Base-by-base conservation (phyloP, 1,284 basidiomycete species). In the Irpex lacteus region DNA sequence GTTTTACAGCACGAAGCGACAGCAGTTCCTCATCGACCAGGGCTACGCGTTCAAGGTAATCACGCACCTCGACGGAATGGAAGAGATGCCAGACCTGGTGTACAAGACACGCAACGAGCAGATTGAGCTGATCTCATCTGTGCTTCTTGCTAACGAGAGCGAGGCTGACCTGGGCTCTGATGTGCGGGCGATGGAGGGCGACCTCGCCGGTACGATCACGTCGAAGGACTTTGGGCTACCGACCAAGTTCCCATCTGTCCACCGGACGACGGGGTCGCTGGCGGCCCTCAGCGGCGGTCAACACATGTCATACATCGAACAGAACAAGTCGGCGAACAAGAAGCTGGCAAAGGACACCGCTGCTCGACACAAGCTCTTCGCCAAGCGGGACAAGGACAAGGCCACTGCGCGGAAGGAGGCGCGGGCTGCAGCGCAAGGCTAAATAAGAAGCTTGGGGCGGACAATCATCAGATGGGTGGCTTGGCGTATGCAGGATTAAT, bases 41-140 rank as follows among this genome's bases (percentile, higher is more conserved):
- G 96, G 96, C 0, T 99, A 99, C 78, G 94, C 96, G 1, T 99
- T 99, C 87, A 98, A 98, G 76, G 97, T 99, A 63, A 99, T 99
- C 77, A 99, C 98, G 6, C 94, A 98, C 71, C 86, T 99, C 21
- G 95, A 98, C 67, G 98, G 98, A 1, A 84, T 98, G 58, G 90
- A 98, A 66, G 82, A 86, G 57, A 84, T 98, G 72, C 89, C 92
- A 1, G 92, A 95, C 69, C 84, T 99, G 63, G 97, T 98, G 60
- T 99, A 98, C 82, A 88, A 87, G 70, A 95, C 92, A 52, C 88
- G 89, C 72, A 89, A 94, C 68, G 93, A 98, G 74, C 98, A 99
- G 80, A 97, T 99, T 67, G 96, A 98, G 74, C 85, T 99, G 18
- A 83, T 99, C 44, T 91, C 94, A 66, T 92, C 94, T 11, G 96